Percentiles rank a stretch among this genome's conserved stretches.
phyloP scores from a whole-genome alignment of 2,329 filamentous ascomycete genomes.

The Beauveria pseudobassiana region DNA sequence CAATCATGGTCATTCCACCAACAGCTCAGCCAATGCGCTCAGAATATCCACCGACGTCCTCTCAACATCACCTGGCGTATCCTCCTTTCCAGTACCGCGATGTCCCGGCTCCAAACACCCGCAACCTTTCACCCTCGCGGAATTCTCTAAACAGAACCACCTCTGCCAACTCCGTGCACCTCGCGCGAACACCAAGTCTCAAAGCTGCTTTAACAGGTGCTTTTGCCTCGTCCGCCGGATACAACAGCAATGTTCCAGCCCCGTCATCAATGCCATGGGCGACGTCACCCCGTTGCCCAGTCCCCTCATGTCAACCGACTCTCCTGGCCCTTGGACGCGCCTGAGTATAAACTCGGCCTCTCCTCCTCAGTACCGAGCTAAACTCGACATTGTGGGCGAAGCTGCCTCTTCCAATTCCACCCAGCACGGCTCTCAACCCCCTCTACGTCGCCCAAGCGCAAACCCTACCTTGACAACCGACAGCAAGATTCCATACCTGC shows the following conservation, averaged over 20 bases:
- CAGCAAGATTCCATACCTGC: background rate
- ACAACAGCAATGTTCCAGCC: constrained; percentile 64
- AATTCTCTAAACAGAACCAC: constrained; percentile 22
- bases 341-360: constrained; percentile 41
- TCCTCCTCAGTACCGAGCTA: constrained; percentile 21
- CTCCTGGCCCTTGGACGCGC: constrained; percentile 59
- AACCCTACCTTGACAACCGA: constrained; percentile 36
- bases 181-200: constrained; percentile 54
- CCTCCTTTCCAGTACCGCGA: constrained; percentile 8
- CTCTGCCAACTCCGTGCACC: constrained; percentile 32
- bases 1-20: background rate
- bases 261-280: constrained; percentile 66
- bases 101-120: background rate
- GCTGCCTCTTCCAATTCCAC: constrained; percentile 28
- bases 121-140: constrained; percentile 16
- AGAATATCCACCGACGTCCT: constrained; percentile 6
- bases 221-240: constrained; percentile 44
- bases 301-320: constrained; percentile 58
- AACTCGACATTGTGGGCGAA: constrained; percentile 21
- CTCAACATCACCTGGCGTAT: background rate
- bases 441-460: constrained; percentile 44
- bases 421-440: constrained; percentile 21
- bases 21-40: constrained; percentile 1
- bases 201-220: constrained; percentile 47
- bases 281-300: constrained; percentile 75